Percentiles rank a stretch among this genome's conserved stretches.
phyloP scores from a whole-genome alignment of 805 yeast genomes.

The Ascoidea asiatica region DNA sequence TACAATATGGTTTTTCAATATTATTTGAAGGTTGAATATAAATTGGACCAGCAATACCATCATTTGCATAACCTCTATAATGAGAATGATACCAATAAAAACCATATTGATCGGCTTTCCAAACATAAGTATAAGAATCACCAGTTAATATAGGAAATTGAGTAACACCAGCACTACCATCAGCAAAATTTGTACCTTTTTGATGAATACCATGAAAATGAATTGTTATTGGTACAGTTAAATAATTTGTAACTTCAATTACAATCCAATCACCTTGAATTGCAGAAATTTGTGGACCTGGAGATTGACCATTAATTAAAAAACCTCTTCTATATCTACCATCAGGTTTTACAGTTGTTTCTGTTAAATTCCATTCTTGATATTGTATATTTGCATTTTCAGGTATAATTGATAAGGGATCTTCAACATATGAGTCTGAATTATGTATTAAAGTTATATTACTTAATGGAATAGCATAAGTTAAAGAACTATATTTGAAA shows the following conservation, averaged over 20 bases:
- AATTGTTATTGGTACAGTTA: conserved; percentile 22
- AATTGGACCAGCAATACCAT: conserved; percentile 31
- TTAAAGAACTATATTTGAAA: too few relatives aligned
- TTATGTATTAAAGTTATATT: too few relatives aligned
- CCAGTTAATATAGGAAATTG: conserved; percentile 31
- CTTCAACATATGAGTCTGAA: too few relatives aligned
- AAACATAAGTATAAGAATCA: conserved; percentile 21
- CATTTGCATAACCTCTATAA: conserved; percentile 25
- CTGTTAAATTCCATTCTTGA: conserved; percentile 9
- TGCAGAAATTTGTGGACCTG: conserved; percentile 33
- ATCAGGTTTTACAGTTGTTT: conserved; percentile 14
- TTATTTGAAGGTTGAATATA: conserved; percentile 22
- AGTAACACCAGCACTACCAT: conserved; percentile 32
- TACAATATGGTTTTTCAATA: conserved; percentile 21
- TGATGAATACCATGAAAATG: conserved; percentile 37
- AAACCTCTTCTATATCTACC: conserved; percentile 22
- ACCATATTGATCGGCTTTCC: conserved; percentile 26
- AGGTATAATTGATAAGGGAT: too few relatives aligned
- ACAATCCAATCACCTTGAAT: conserved; percentile 26
- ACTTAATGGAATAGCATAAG: too few relatives aligned
- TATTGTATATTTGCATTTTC: too few relatives aligned
- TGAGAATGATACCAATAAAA: conserved; percentile 40
- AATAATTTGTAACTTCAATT: conserved; percentile 21
- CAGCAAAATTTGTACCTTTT: conserved; percentile 29
- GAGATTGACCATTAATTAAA: conserved; percentile 29